Base-by-base conservation (phyloP, 1,139 yeast species). In the Barnettozyma hawaiiensis region DNA sequence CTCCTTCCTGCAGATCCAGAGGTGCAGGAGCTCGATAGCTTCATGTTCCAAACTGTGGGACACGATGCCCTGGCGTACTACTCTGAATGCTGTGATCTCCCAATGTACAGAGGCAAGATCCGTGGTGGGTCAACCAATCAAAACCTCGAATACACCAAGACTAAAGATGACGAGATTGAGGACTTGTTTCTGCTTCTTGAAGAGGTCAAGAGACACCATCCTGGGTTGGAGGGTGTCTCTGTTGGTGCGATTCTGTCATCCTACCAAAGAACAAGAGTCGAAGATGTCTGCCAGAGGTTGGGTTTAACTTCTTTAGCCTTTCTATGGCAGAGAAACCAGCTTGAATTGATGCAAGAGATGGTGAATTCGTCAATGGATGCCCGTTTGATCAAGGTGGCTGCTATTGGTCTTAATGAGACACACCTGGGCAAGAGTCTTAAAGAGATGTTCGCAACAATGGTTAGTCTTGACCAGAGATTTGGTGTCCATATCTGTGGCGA, bases 1-100 rank as follows among this genome's bases (percentile, higher is more conserved):
- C 64, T 92, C 46, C 78, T 79, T 55, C 98, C 98, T 2, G 48
- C 52, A 3, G 63, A 66, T 15, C 63, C 63, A 16, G 23, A 47
- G 1, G 57, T 60, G n/a, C 70, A 67, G 45, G 98, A 92, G 61
- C 68, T 92, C 46, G 97, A 92, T 63, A 85, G 96, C 43, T 92
- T 84, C 61, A 92, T 92, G 98, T 92, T 86, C 63, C 98, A 92
- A 63, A 92, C 98, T 0, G 98, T 92, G n/a, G 98, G 98, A 0
- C 94, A 85, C 61, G 87, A 84, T 52, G 77, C 86, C 4, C 71
- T 92, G 5, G 73, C 75, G 1, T 63, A 68, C 44, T 87, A 89
- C 56, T 68, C 76, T 2, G 70, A 81, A 47, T 85, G 96, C 54
- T 65, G 85, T 36, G 89, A 77, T 6, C 78, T 85, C 1, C 97